These are phyloP conservation scores for Colletotrichum sublineola DNA, from an alignment of 2,329 filamentous ascomycete genomes.

Conservation along the genomic window DNA sequence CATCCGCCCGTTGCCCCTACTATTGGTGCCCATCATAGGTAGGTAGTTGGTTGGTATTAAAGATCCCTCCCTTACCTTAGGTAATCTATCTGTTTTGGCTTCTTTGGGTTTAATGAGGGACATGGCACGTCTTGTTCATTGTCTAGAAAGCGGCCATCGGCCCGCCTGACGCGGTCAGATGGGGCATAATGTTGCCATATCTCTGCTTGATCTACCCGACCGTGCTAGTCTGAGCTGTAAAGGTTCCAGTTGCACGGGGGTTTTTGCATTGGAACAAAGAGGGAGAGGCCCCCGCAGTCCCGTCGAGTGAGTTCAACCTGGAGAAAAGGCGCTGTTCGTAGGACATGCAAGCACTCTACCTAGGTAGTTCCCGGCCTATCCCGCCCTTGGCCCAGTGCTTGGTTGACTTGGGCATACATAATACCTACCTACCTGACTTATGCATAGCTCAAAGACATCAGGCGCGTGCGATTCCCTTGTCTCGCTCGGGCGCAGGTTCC, in stretches of 20 bases:
- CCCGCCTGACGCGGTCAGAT: background rate
- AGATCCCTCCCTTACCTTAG: too few species aligned
- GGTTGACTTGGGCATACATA: background rate
- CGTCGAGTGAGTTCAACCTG: background rate
- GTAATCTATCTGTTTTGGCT: background rate
- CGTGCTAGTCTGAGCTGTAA: constrained; percentile 1
- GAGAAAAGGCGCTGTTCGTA: background rate
- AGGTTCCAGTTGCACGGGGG: background rate
- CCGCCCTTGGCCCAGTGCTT: background rate
- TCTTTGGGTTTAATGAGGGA: background rate
- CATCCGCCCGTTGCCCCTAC: too few species aligned
- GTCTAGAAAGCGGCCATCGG: background rate
- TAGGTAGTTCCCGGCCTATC: background rate
- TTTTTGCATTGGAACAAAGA: background rate
- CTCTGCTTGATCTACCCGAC: background rate
- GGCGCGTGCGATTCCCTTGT: too few species aligned
- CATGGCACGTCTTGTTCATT: background rate
- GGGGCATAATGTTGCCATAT: background rate
- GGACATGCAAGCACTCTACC: background rate
- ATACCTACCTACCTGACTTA: background rate
- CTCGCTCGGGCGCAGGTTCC: background rate
- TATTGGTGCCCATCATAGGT: too few species aligned
- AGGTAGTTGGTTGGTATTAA: too few species aligned
- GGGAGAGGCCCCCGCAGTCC: background rate
- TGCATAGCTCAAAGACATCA: background rate